Evolutionary conservation across 768 basidiomycete genomes (phyloP), one percentile per base, ranked within the genome.

Genomic region (Lentinus brumalis): DNA sequence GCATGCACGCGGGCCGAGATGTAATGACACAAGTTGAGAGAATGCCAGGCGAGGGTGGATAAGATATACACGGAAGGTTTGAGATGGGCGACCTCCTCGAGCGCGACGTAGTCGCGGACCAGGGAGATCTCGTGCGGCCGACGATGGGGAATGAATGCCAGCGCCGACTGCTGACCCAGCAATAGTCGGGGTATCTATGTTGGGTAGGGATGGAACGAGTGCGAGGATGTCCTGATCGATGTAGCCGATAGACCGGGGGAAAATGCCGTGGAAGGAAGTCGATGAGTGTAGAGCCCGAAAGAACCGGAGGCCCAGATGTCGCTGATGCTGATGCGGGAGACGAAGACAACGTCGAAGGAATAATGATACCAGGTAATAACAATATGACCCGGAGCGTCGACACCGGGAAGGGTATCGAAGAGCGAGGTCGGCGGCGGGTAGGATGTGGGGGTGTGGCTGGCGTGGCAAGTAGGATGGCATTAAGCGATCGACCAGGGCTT

Each of bases 111-210:
- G 53, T 51, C 57, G 52, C 47, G 42, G 45, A 57, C 73, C 66
- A 64, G 18, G 52, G 35, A 42, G 64, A 57, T 49, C 60, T 50
- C 15, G 39, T 40, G 63, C 66, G 56, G 55, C 66, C 70, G 74
- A 69, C 76, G 67, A 73, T 73, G 78, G 78, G 75, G 76, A 74
- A 81, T 79, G 77, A 80, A 80, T 81, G 77, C 75, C 75, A 74
- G 70, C 65, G 73, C 70, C 67, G 67, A 68, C 57, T 61, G 61
- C 69, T 64, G 57, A 70, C 75, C 76, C 73, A 70, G 71, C 73
- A 64, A 66, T 67, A 67, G 67, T 66, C 65, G 53, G 67, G 68
- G 70, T 71, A 69, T 69, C 66, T 63, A 70, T 63, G 63, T 57
- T 65, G 66, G 31, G 38, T 47, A n/a, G 42, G 42, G 47, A 21